Evolutionary conservation across 1,284 basidiomycete genomes (phyloP).

Genomic region (Ceratobasidium sp.): DNA sequence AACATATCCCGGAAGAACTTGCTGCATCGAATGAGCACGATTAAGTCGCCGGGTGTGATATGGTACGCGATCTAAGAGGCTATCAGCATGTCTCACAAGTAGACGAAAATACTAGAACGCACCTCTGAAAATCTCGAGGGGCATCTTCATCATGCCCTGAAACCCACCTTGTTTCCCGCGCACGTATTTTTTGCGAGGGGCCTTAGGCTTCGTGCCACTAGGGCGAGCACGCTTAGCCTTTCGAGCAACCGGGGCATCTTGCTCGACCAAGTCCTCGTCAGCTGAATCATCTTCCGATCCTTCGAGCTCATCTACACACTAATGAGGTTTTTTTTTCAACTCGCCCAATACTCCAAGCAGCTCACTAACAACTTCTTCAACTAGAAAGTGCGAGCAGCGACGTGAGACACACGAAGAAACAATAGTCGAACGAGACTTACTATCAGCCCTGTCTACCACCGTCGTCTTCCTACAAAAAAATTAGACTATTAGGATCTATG

Average conservation of each 20-base stretch:
- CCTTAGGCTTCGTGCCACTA: background rate
- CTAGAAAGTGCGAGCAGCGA: no score
- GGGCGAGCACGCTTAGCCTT: background rate
- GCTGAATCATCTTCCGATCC: no score
- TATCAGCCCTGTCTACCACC: no score
- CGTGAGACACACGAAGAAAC: no score
- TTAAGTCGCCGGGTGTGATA: constrained; percentile 10
- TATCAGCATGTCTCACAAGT: background rate
- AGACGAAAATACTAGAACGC: background rate
- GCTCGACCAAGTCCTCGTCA: background rate
- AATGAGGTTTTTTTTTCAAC: no score
- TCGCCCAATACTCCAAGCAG: no score
- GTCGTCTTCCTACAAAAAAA: no score
- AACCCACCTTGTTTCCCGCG: constrained; percentile 17
- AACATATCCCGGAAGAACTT: constrained; percentile 13
- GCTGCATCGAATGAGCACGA: constrained; percentile 5
- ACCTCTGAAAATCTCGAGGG: constrained; percentile 28
- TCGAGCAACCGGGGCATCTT: background rate
- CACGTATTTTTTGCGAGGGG: background rate
- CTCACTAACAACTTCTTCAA: no score
- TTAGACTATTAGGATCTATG: no score
- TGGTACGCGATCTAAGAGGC: constrained; percentile 7
- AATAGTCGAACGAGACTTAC: no score
- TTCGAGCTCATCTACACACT: no score
- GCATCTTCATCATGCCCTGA: constrained; percentile 25